phyloP scores from a whole-genome alignment of 768 basidiomycete species.

The Boletus vermiculosoides region DNA sequence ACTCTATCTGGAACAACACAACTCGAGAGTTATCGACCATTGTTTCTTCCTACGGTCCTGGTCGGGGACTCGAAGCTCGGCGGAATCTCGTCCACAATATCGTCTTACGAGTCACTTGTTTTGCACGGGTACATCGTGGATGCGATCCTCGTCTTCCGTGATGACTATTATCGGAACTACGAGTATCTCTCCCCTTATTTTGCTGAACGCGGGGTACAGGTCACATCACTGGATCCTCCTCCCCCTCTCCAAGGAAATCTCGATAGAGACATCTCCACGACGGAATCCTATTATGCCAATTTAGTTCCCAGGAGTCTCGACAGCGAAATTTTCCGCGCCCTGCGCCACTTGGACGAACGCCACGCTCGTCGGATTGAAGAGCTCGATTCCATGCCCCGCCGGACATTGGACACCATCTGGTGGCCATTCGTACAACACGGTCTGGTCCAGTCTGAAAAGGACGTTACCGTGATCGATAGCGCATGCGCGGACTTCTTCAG shows the following conservation, averaged over 20 bases:
- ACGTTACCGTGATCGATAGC: slow-evolving; percentile 90
- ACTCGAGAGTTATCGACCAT: slow-evolving; percentile 78
- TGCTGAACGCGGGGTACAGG: slow-evolving; percentile 60
- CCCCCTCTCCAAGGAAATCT: slow-evolving; percentile 48
- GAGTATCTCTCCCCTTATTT: slow-evolving; percentile 84
- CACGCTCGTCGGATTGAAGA: slow-evolving; percentile 69
- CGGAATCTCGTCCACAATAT: slow-evolving; percentile 90
- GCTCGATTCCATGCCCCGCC: slow-evolving; percentile 73
- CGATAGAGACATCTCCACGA: slow-evolving; percentile 46
- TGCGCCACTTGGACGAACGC: slow-evolving; percentile 58
- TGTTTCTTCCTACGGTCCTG: slow-evolving; percentile 85
- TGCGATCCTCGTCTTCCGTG: slow-evolving; percentile 77
- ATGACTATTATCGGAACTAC: slow-evolving; percentile 84
- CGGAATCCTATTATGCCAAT: slow-evolving; percentile 71
- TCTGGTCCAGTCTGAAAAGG: slow-evolving; percentile 58
- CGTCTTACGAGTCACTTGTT: slow-evolving; percentile 87
- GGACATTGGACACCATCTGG: slow-evolving; percentile 82
- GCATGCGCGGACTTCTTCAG: slow-evolving; percentile 87
- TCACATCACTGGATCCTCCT: slow-evolving; percentile 55
- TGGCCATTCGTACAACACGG: slow-evolving; percentile 98
- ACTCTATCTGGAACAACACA: slow-evolving; percentile 81
- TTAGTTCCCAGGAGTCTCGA: slow-evolving; percentile 39
- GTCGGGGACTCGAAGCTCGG: slow-evolving; percentile 88
- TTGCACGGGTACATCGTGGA: slow-evolving; percentile 91
- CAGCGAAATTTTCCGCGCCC: slow-evolving; percentile 43